Conservation (phyloP, 257 asterid genomes). For the Plectranthus barbatus region DNA sequence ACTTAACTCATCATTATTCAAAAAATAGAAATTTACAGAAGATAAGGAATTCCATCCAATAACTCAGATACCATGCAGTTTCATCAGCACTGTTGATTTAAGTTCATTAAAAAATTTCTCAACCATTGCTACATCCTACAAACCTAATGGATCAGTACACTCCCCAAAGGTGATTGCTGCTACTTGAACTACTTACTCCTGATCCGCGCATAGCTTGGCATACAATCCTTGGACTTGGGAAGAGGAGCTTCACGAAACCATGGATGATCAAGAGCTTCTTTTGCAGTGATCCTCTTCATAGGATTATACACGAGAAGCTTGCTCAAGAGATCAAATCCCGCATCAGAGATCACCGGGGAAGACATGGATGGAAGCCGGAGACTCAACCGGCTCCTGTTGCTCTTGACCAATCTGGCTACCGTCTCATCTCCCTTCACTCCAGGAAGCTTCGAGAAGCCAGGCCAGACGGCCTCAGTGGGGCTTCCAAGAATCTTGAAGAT, state of each 20-base stretch:
- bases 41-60: too few relatives aligned
- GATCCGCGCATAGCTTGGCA: neutral
- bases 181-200: too few relatives aligned
- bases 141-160: too few relatives aligned
- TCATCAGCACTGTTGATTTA: too few relatives aligned
- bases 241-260: neutral
- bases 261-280: neutral
- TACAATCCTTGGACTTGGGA: neutral
- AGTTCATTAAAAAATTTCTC: too few relatives aligned
- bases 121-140: too few relatives aligned
- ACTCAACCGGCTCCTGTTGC: neutral
- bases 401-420: neutral
- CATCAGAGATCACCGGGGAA: neutral
- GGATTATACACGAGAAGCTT: neutral
- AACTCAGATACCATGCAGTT: too few relatives aligned
- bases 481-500: neutral
- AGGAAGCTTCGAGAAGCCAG: neutral
- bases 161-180: too few relatives aligned
- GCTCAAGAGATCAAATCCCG: neutral
- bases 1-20: too few relatives aligned
- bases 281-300: neutral
- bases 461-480: neutral
- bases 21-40: too few relatives aligned
- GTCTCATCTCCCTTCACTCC: neutral
- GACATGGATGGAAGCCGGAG: neutral